Percentiles rank a stretch among this genome's conserved stretches.
Conservation (phyloP, 345 rosid species). For the Anastatica hierochuntica region DNA sequence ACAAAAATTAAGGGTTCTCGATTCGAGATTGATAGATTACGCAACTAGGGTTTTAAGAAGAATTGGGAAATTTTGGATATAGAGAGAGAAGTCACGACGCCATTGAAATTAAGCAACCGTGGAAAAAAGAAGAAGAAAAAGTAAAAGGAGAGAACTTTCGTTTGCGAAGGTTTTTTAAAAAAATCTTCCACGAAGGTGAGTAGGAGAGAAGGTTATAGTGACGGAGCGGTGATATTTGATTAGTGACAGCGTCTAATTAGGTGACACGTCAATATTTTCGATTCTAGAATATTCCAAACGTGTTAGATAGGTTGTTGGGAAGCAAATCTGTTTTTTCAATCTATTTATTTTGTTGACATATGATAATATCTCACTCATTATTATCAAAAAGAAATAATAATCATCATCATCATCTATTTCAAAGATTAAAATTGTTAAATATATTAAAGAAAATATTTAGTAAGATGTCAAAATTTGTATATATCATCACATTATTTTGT, state of each 20-base stretch:
- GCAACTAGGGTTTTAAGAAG: conserved; percentile 21
- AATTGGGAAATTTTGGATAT: conserved; percentile 2
- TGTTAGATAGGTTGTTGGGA: conserved; percentile 11
- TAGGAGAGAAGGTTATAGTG: background rate
- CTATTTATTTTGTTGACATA: no score
- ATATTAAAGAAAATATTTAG: no score
- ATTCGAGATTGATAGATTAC: background rate
- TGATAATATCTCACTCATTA: no score
- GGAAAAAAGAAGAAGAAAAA: background rate
- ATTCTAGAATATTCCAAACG: conserved; percentile 10
- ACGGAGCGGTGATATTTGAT: conserved; percentile 4
- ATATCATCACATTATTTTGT: no score
- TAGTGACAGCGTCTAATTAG: background rate
- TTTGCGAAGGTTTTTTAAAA: conserved; percentile 5
- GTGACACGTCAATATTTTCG: conserved; percentile 10
- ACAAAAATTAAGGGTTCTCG: background rate
- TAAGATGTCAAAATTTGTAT: no score
- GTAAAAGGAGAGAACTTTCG: no score
- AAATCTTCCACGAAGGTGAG: conserved; percentile 20
- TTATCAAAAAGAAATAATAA: no score
- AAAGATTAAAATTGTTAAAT: no score
- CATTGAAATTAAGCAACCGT: conserved; percentile 11
- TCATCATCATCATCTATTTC: no score
- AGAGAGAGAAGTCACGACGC: conserved; percentile 1
- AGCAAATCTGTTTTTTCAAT: background rate